Evolutionary conservation across 108 stramenopile genomes (phyloP).

Genomic region (Skeletonema costatum): DNA sequence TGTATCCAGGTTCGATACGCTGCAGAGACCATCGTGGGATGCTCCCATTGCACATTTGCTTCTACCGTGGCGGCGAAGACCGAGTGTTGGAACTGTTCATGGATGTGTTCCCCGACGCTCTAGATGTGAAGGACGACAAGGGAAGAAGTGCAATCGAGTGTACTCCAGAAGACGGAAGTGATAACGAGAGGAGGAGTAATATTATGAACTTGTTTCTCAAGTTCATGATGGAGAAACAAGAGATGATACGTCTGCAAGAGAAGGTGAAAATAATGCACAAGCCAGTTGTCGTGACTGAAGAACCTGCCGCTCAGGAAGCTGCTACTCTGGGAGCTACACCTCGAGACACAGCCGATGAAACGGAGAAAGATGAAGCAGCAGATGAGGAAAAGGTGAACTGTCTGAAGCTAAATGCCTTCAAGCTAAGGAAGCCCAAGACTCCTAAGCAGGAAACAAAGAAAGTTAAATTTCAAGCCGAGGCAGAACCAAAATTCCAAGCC

Average conservation of each 20-base stretch:
- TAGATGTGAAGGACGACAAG: slow-evolving; percentile 62
- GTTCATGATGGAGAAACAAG: slow-evolving; percentile 15
- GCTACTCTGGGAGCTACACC: background rate
- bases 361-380: background rate
- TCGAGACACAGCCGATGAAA: background rate
- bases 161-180: slow-evolving; percentile 43
- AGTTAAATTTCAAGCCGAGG: background rate
- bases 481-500: background rate
- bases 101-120: slow-evolving; percentile 65
- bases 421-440: background rate
- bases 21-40: slow-evolving; percentile 63
- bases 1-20: slow-evolving; percentile 56
- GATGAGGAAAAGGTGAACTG: background rate
- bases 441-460: background rate
- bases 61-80: slow-evolving; percentile 54
- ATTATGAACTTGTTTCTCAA: slow-evolving; percentile 34
- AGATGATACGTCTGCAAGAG: background rate
- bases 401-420: background rate
- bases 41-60: slow-evolving; percentile 67
- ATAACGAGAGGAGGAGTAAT: slow-evolving; percentile 49
- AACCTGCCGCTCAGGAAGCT: background rate
- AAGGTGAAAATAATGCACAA: background rate
- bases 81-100: slow-evolving; percentile 62
- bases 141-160: slow-evolving; percentile 38
- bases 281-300: background rate